Base-by-base conservation (phyloP, 768 basidiomycete species). In the Podaxis pistillaris region DNA sequence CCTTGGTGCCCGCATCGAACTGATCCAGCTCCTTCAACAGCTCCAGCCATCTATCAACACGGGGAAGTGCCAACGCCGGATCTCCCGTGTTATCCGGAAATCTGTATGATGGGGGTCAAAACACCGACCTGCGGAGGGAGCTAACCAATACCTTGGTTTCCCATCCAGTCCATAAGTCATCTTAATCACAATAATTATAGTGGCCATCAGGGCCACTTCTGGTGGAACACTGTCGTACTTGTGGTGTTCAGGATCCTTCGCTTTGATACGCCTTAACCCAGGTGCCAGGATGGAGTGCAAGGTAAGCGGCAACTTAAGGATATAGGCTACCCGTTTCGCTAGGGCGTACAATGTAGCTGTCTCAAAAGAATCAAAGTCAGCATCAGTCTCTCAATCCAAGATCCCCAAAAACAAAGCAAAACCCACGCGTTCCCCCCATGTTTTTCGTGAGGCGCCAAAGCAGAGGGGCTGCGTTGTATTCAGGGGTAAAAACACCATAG, bases 131-230 rank as follows among this genome's bases (percentile, higher is more conserved):
- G 36, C 41, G 26, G 30, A 62, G 63, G 63, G 63, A 44, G 41
- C 52, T 46, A 52, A 19, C 26, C 36, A 38, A 50, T 70, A 86
- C 90, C 91, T 83, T 58, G 68, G 60, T 65, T 76, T 77, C 30
- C 87, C 91, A 70, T 95, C 93, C 30, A 95, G 70, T 0, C 94
- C 95, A 68, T 95, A 95, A 26, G 88, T 83, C 81, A 96, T 81
- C 76, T 95, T 96, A 67, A 95, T 78, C 38, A 87, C 86, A 11
- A 93, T 80, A 12, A 94, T 79, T 53, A 83, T 82, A 13, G 78
- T 78, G 1, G 83, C 85, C 49, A 84, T 70, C 24, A 93, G 74
- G 2, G 82, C 81, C 54, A 89, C 75, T 69, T 95, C 93, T 9
- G 88, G 82, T 5, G 91, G 86, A 30, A 83, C 80, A 65, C 83